Conservation (phyloP, 2,329 filamentous ascomycete species). For the Xylaria sp. region DNA sequence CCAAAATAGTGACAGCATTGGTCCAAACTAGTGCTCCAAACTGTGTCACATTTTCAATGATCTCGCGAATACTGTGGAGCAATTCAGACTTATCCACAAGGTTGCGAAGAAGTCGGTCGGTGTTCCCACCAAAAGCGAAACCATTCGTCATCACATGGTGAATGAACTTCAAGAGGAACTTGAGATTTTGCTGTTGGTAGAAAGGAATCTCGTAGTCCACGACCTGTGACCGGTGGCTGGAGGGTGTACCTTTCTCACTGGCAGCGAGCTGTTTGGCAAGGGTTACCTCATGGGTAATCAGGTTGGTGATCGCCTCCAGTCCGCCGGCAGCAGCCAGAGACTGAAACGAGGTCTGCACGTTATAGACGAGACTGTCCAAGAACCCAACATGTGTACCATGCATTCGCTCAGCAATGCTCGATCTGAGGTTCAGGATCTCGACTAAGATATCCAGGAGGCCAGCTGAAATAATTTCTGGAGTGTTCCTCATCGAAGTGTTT, state of each 20-base stretch:
- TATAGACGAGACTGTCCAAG: conserved; percentile 87
- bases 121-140: conserved; percentile 77
- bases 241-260: conserved; percentile 75
- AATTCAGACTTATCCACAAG: conserved; percentile 92
- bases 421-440: conserved; percentile 86
- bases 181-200: conserved; percentile 91
- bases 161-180: conserved; percentile 94
- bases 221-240: conserved; percentile 78
- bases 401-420: conserved; percentile 81
- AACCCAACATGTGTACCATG: conserved; percentile 88
- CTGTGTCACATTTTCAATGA: conserved; percentile 80
- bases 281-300: conserved; percentile 83
- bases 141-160: conserved; percentile 92
- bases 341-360: conserved; percentile 84
- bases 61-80: conserved; percentile 79
- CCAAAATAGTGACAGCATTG: conserved; percentile 89
- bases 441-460: conserved; percentile 91
- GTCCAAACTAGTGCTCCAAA: conserved; percentile 98
- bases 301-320: conserved; percentile 87
- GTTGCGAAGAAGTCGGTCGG: conserved; percentile 90
- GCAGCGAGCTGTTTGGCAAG: conserved; percentile 74
- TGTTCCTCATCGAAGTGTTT: conserved; percentile 51
- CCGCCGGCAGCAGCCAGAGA: conserved; percentile 84
- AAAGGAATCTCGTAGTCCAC: conserved; percentile 96
- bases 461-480: conserved; percentile 82